phyloP scores from a whole-genome alignment of 495 filamentous ascomycete species.

The Aspergillus leporis region DNA sequence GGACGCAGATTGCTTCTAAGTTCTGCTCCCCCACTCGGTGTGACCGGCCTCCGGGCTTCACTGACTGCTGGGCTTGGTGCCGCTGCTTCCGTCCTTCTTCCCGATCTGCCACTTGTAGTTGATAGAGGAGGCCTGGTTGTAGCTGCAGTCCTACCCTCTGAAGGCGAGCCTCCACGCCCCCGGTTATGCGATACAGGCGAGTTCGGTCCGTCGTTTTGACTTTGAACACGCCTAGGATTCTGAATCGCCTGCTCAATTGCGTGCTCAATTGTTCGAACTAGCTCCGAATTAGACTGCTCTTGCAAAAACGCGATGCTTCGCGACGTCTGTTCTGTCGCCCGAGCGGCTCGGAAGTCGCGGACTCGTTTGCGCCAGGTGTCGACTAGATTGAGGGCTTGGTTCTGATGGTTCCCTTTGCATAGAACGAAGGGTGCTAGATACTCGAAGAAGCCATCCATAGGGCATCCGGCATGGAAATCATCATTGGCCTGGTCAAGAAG shows the following conservation, averaged over 20 bases:
- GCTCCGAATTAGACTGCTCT: not conserved
- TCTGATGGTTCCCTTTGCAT: constrained; percentile 28
- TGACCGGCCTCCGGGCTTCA: not conserved
- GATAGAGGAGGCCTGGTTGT: not conserved
- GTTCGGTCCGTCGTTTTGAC: too few relatives aligned
- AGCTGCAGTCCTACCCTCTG: not conserved
- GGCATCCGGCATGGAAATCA: constrained; percentile 17
- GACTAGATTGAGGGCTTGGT: constrained; percentile 20
- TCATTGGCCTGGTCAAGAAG: constrained; percentile 27
- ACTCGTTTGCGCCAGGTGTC: constrained; percentile 14
- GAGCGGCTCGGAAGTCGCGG: not conserved
- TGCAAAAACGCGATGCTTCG: not conserved
- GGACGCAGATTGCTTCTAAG: not conserved
- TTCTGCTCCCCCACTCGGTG: not conserved
- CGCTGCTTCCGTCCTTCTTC: not conserved
- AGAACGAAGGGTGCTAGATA: constrained; percentile 29
- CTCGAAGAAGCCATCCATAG: constrained; percentile 22
- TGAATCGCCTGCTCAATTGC: too few relatives aligned
- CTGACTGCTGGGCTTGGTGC: not conserved
- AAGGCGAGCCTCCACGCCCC: not conserved
- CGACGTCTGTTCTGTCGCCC: not conserved
- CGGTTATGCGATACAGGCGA: too few relatives aligned
- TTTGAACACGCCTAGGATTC: too few relatives aligned
- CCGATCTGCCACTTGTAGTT: not conserved
- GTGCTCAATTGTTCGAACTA: too few relatives aligned